Evolutionary conservation across 2,329 filamentous ascomycete species (phyloP), one percentile per base, ranked within the genome.

Genomic region (Cladosporium velox): DNA sequence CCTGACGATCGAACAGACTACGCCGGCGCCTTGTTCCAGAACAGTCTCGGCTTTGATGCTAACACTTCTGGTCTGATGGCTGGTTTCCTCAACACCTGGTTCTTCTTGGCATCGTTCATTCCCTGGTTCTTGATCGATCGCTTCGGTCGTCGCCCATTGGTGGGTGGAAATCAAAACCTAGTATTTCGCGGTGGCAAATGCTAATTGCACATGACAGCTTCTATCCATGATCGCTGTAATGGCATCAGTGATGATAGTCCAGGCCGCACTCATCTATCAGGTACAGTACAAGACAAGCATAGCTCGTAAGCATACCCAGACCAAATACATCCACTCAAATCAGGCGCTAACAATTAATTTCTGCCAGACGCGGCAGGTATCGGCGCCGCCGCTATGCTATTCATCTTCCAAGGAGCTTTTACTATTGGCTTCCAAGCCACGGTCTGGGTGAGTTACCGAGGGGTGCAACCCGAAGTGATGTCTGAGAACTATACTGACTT

Each of bases 201-300:
- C 52, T 55, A 32, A 55, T n/a, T 7, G 4, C n/a, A 3, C 26
- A n/a, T n/a, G 0, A 12, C 7, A 55, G 52, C 72, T 75, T 54
- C 57, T 76, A 15, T 73, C 70, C 55, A 75, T 76, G 71, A 73
- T 76, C 52, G 67, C 68, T 12, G 65, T 76, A 0, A 87, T 88
- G 79, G 86, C 87, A 34, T 75, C 83, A 1, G 88, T 87, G 62
- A 92, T 92, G 90, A 85, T 88, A 1, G 83, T 91, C 18, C 77
- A 84, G 12, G 81, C 82, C 7, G 75, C 78, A 12, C 71, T 77
- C 30, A 74, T 77, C 66, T 82, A 78, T 65, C 73, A 73, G 49
- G 72, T 74, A 3, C 68, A 75, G 51, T 62, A 73, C 61, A 62
- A 71, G 3, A 74, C 73, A 14, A 59, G 70, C 2, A 74, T 74